Conservation (phyloP, 2,329 filamentous ascomycete genomes). For the Penicillium brevicompactum region DNA sequence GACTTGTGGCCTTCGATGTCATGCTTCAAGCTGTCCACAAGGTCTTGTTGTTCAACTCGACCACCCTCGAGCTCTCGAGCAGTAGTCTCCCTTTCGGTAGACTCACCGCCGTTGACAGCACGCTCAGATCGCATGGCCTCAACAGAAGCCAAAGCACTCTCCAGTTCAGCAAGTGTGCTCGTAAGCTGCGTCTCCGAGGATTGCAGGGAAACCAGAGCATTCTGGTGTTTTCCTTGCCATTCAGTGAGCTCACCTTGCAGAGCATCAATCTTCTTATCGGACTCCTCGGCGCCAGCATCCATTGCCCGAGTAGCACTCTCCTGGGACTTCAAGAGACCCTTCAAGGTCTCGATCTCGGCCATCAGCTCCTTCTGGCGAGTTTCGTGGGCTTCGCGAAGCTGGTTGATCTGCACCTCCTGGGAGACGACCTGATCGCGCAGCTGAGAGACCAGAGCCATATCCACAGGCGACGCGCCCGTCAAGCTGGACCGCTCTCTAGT, state of each 20-base stretch:
- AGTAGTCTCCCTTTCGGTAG: slow-evolving; percentile 39
- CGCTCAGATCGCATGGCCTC: slow-evolving; percentile 50
- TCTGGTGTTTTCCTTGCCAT: slow-evolving; percentile 77
- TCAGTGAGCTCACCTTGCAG: slow-evolving; percentile 71
- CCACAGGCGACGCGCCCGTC: slow-evolving; percentile 76
- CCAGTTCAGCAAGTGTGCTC: slow-evolving; percentile 71
- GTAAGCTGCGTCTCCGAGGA: slow-evolving; percentile 72
- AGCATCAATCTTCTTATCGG: slow-evolving; percentile 62
- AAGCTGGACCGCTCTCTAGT: slow-evolving; percentile 91
- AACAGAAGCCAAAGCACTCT: slow-evolving; percentile 62
- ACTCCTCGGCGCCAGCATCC: slow-evolving; percentile 40
- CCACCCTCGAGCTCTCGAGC: slow-evolving; percentile 54
- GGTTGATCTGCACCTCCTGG: slow-evolving; percentile 77
- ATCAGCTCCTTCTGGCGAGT: slow-evolving; percentile 74
- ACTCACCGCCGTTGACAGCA: slow-evolving; percentile 31
- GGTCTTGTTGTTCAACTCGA: slow-evolving; percentile 59
- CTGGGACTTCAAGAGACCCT: slow-evolving; percentile 52
- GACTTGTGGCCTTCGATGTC: slow-evolving; percentile 82
- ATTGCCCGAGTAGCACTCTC: slow-evolving; percentile 38
- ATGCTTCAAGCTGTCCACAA: slow-evolving; percentile 64
- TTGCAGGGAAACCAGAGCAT: slow-evolving; percentile 70
- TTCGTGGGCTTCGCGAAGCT: slow-evolving; percentile 72
- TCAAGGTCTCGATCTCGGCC: slow-evolving; percentile 70
- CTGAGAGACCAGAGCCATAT: slow-evolving; percentile 85
- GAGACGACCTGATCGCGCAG: slow-evolving; percentile 86